These are phyloP conservation scores for Aspergillus tubingensis DNA, from an alignment of 2,329 filamentous ascomycete genomes.

Conservation along the genomic window DNA sequence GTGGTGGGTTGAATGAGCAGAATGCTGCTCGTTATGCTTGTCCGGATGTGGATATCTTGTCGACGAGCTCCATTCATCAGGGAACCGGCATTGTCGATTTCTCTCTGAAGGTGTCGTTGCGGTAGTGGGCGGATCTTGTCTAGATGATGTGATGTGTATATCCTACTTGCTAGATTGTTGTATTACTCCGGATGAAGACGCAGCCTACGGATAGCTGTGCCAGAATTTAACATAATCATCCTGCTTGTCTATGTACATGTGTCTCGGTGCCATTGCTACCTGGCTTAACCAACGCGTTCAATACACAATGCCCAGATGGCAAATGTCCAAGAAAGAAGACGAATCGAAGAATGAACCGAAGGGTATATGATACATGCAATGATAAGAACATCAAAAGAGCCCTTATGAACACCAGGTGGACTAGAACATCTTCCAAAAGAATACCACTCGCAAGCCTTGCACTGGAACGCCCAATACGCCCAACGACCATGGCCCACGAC, in stretches of 20 bases:
- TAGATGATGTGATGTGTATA: slow-evolving; percentile 9
- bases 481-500: not conserved
- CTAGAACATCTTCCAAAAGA: not conserved
- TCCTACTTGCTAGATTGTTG: slow-evolving; percentile 7
- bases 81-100: slow-evolving; percentile 93
- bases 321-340: not conserved
- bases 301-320: not conserved
- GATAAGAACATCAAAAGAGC: slow-evolving; percentile 1
- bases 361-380: slow-evolving; percentile 14
- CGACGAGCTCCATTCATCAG: slow-evolving; percentile 95
- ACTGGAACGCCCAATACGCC: not conserved
- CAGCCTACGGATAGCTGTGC: not conserved
- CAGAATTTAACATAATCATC: not conserved
- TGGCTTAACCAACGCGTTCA: not conserved
- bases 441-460: not conserved
- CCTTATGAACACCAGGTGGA: not conserved
- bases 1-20: slow-evolving; percentile 79
- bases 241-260: slow-evolving; percentile 5
- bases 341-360: slow-evolving; percentile 13
- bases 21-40: slow-evolving; percentile 77
- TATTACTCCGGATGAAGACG: not conserved
- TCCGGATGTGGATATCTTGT: slow-evolving; percentile 88
- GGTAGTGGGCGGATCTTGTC: slow-evolving; percentile 17
- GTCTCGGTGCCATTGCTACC: not conserved
- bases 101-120: slow-evolving; percentile 76